These are phyloP conservation scores for Chrysanthemum makinoi DNA, from an alignment of 129 eudicot species.

Conservation along the genomic window DNA sequence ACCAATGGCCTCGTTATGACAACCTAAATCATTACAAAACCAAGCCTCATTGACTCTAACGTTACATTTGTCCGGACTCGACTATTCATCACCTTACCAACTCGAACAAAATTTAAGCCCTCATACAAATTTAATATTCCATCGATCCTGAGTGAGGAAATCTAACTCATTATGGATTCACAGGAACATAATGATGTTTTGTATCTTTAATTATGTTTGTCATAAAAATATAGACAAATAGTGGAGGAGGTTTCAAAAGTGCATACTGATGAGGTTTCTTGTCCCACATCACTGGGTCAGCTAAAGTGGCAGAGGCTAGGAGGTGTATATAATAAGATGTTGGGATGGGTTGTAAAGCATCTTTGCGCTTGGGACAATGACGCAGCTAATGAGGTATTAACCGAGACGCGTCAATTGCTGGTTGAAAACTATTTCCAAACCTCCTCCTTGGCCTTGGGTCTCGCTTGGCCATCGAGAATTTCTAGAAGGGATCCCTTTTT, in stretches of 20 bases:
- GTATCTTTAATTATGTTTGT: no score
- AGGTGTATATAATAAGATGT: neutral
- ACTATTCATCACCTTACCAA: no score
- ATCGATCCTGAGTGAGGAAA: no score
- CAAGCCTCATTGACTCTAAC: no score
- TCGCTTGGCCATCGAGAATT: slow-evolving; percentile 29
- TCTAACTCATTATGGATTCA: no score
- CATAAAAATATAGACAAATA: no score
- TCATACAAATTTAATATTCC: no score
- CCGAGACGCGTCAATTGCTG: slow-evolving; percentile 97
- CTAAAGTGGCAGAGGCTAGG: neutral
- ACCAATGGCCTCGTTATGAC: no score
- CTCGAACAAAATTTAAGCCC: no score
- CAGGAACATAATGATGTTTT: no score
- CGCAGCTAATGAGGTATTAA: slow-evolving; percentile 91
- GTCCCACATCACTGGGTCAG: slow-evolving; percentile 1
- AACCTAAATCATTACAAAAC: no score
- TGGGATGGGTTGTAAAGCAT: neutral
- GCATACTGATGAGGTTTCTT: neutral
- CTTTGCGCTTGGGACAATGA: slow-evolving; percentile 99
- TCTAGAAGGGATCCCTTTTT: slow-evolving; percentile 25
- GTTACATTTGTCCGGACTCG: no score
- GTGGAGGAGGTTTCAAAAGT: neutral
- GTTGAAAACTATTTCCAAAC: slow-evolving; percentile 99
- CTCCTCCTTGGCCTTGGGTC: slow-evolving; percentile 48